Evolutionary conservation across 768 basidiomycete genomes (phyloP).

Genomic region (Boletus bicolor): DNA sequence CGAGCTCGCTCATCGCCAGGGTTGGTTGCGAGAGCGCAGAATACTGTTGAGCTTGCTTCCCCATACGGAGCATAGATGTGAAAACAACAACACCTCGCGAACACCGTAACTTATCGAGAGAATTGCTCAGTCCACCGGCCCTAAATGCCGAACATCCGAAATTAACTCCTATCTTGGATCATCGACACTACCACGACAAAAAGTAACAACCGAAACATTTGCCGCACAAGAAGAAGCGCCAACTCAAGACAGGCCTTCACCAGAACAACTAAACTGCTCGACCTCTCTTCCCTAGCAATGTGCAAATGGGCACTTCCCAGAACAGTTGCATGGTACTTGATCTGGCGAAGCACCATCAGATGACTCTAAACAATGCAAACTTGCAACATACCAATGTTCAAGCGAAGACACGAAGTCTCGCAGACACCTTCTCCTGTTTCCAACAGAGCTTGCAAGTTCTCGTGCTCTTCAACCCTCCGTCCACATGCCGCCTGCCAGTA

Average conservation of each 20-base stretch:
- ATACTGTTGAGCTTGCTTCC: conserved; percentile 39
- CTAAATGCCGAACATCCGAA: conserved; percentile 18
- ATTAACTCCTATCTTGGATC: conserved; percentile 5
- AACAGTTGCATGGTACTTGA: not conserved
- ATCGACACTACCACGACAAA: not conserved
- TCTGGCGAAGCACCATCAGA: conserved; percentile 7
- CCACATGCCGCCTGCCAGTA: conserved; percentile 43
- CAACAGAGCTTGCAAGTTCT: conserved; percentile 24
- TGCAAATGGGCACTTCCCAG: conserved; percentile 6
- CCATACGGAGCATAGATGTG: conserved; percentile 19
- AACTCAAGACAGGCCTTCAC: not conserved
- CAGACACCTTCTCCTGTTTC: conserved; percentile 13
- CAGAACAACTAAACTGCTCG: not conserved
- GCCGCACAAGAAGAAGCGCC: not conserved
- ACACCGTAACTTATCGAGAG: not conserved
- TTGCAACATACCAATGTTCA: conserved; percentile 17
- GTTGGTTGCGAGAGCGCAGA: conserved; percentile 64
- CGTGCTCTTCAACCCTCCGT: conserved; percentile 28
- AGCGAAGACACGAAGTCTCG: conserved; percentile 17
- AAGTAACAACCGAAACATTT: not conserved
- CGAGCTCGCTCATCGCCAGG: conserved; percentile 73
- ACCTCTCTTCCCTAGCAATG: conserved; percentile 4
- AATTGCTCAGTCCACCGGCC: conserved; percentile 20
- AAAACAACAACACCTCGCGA: conserved; percentile 5
- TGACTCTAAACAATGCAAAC: not conserved